These are phyloP conservation scores for Fimicolochytrium jonesii DNA, from an alignment of 192 early-diverging fungal species.

Conservation along the genomic window DNA sequence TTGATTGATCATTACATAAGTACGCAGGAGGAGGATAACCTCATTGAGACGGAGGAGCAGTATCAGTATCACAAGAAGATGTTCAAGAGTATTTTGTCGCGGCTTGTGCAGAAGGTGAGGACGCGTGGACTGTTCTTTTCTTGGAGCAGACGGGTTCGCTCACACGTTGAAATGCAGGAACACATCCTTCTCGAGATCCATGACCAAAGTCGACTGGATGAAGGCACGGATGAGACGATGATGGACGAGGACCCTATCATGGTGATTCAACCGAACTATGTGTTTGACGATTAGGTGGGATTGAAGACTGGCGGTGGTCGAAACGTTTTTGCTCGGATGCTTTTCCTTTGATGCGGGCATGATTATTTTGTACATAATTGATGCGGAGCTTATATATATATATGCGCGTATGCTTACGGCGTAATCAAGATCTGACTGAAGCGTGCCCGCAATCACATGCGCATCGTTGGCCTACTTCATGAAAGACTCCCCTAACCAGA, in stretches of 20 bases:
- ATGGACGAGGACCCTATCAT: constrained; percentile 37
- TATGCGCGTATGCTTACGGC: too few species aligned
- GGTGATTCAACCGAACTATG: constrained; percentile 46
- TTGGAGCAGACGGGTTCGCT: neutral
- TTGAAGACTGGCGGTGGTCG: too few species aligned
- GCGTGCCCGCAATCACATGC: too few species aligned
- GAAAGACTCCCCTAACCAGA: too few species aligned
- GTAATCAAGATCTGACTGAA: too few species aligned
- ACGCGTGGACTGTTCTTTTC: too few species aligned
- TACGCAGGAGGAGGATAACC: constrained; percentile 50
- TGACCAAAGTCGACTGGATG: constrained; percentile 25
- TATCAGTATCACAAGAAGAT: constrained; percentile 54
- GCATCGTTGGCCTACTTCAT: too few species aligned
- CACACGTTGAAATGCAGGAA: constrained; percentile 12
- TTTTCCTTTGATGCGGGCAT: too few species aligned
- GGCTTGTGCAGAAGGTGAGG: constrained; percentile 60
- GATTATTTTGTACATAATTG: too few species aligned
- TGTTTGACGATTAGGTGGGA: constrained; percentile 25
- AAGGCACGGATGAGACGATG: constrained; percentile 1
- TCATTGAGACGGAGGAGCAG: constrained; percentile 58
- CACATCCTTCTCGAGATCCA: constrained; percentile 36
- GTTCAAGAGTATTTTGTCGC: constrained; percentile 63
- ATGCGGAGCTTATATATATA: too few species aligned
- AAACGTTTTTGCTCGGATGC: too few species aligned
- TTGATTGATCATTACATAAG: constrained; percentile 73